phyloP scores from a whole-genome alignment of 768 basidiomycete species.

The Pseudohyphozyma bogoriensis region DNA sequence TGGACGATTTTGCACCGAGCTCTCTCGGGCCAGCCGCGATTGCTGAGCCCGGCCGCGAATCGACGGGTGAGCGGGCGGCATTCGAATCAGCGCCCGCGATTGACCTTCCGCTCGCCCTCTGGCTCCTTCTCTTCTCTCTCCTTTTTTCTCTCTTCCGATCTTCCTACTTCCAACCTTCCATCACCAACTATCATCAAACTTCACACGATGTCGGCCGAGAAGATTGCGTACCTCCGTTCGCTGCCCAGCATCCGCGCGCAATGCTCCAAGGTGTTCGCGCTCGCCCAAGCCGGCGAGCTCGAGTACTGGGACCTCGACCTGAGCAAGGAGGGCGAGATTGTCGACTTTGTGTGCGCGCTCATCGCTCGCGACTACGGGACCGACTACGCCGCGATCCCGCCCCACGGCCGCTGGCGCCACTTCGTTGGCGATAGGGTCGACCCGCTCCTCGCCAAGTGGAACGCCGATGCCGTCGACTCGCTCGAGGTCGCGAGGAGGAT shows the following conservation, averaged over 20 bases:
- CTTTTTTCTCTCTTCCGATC: background rate
- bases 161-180: background rate
- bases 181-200: no score
- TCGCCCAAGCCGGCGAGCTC: conserved; percentile 63
- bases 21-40: no score
- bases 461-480: conserved; percentile 6
- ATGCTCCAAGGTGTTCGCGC: conserved; percentile 63
- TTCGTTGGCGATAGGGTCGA: conserved; percentile 40
- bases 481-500: conserved; percentile 57
- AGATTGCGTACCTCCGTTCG: conserved; percentile 57
- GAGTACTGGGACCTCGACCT: conserved; percentile 80
- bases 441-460: conserved; percentile 30
- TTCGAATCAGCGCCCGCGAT: no score
- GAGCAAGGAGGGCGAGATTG: conserved; percentile 54
- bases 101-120: no score
- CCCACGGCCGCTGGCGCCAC: conserved; percentile 70
- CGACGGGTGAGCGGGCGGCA: no score
- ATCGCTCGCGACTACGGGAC: conserved; percentile 60
- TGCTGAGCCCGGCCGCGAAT: no score
- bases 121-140: no score
- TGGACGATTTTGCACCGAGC: no score
- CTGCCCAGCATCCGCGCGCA: conserved; percentile 82
- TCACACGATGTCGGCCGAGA: background rate
- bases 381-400: conserved; percentile 51
- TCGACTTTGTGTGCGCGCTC: conserved; percentile 32